Base-by-base conservation (phyloP, 2,329 filamentous ascomycete genomes). In the Penicillium capsulatum region DNA sequence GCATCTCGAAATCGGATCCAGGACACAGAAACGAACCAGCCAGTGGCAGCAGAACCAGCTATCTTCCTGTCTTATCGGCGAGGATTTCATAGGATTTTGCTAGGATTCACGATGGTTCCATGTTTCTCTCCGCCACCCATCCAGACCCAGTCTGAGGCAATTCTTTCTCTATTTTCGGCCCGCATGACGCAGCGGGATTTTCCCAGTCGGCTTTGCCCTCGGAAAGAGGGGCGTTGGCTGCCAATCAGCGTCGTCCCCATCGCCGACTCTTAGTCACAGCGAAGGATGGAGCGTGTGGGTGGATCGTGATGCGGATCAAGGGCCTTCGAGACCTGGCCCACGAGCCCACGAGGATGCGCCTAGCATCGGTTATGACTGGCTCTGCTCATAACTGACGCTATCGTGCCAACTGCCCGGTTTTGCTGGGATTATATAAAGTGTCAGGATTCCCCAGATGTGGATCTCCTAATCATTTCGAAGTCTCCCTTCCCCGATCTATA, bases 141-240 rank as follows among this genome's bases (percentile, higher is more conserved):
- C 41, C 41, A 51, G 34, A 22, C 29, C 33, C 26, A 31, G 24
- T 52, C 19, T 22, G 52, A 55, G 52, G 52, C 45, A 55, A 54
- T 55, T 54, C 16, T 47, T 31, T 31, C 31, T 34, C 43, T 49
- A 44, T 49, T 50, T 51, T 50, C 52, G 49, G 52, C 48, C 52
- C 52, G 51, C 51, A 55, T 55, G 52, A 55, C 52, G 52, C 51
- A 53, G 48, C 50, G 50, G 51, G 43, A 51, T 54, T 54, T 53
- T 51, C 28, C 27, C 24, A 32, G 28, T 48, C 47, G 51, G 49
- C 44, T 45, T 45, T 36, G 24, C 36, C 42, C 31, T 51, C 50
- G 50, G 50, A 44, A 43, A 31, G 48, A 52, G 47, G 50, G 51
- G 47, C 47, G 43, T 26, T 44, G 11, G 14, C 16, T 32, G 28